phyloP scores from a whole-genome alignment of 345 rosid species.

The Excoecaria cochinchinensis region DNA sequence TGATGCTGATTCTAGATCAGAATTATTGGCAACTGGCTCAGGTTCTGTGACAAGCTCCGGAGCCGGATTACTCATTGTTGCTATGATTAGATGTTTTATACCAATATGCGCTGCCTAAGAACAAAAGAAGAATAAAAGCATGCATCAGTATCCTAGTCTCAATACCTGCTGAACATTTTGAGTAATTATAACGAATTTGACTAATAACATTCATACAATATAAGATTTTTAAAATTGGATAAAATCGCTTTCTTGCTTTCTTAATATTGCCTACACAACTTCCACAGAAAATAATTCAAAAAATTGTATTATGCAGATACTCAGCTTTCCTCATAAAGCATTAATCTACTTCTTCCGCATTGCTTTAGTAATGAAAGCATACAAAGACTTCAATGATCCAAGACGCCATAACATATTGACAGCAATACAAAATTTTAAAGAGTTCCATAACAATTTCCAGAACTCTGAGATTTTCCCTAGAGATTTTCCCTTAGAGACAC shows the following conservation, averaged over 20 bases:
- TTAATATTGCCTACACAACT: background rate
- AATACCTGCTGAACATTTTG: background rate
- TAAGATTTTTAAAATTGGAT: background rate
- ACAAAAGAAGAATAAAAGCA: background rate
- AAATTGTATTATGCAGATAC: background rate
- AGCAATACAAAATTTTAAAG: background rate
- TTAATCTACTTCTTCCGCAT: background rate
- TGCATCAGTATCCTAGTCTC: background rate
- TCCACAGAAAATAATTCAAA: background rate
- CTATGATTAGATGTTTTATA: background rate
- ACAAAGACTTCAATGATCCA: too few species aligned
- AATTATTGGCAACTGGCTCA: constrained; percentile 24
- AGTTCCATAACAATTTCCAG: background rate
- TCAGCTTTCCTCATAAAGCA: too few species aligned
- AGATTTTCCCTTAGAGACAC: too few species aligned
- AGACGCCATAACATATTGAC: background rate
- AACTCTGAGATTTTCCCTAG: too few species aligned
- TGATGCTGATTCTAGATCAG: constrained; percentile 25
- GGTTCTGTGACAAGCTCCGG: constrained; percentile 1
- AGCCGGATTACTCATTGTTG: background rate
- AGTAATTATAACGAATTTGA: background rate
- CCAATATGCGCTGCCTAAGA: background rate
- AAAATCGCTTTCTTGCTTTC: too few species aligned
- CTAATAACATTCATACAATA: background rate
- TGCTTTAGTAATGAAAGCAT: background rate